phyloP scores from a whole-genome alignment of 257 asterid species.

The Cynanchum wilfordii region DNA sequence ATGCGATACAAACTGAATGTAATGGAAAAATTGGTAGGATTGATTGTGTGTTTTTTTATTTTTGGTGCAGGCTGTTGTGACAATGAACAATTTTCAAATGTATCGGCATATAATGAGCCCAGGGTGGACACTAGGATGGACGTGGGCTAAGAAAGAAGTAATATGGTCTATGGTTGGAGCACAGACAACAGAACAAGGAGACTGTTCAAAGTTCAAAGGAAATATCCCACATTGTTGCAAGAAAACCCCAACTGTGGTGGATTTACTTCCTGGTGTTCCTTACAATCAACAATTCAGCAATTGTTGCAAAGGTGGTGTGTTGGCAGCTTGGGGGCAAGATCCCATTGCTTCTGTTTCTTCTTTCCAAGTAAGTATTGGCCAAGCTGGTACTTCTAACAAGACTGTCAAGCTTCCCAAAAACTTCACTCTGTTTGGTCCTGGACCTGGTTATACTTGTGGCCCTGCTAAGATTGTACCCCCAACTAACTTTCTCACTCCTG shows the following conservation, averaged over 20 bases:
- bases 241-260: slow-evolving; percentile 58
- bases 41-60: not conserved
- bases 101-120: slow-evolving; percentile 74
- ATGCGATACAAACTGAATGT: no score
- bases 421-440: slow-evolving; percentile 68
- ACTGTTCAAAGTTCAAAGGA: slow-evolving; percentile 75
- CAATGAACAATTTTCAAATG: slow-evolving; percentile 69
- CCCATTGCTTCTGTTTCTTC: slow-evolving; percentile 49
- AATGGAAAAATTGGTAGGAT: not conserved
- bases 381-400: slow-evolving; percentile 68
- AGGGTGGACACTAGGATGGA: slow-evolving; percentile 76
- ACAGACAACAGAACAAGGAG: slow-evolving; percentile 78
- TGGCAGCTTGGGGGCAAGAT: slow-evolving; percentile 71
- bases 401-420: slow-evolving; percentile 70
- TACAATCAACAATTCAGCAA: slow-evolving; percentile 68
- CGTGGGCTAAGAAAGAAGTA: slow-evolving; percentile 82
- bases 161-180: slow-evolving; percentile 71
- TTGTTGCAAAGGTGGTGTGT: slow-evolving; percentile 75
- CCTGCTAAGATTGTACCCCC: slow-evolving; percentile 72
- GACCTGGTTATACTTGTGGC: slow-evolving; percentile 78
- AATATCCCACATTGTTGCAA: slow-evolving; percentile 75
- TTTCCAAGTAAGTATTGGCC: slow-evolving; percentile 69
- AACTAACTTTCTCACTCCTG: slow-evolving; percentile 57
- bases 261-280: slow-evolving; percentile 71
- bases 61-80: slow-evolving; percentile 45